Base-by-base conservation (phyloP, 208 protist species). In the Trypanosoma avium region DNA sequence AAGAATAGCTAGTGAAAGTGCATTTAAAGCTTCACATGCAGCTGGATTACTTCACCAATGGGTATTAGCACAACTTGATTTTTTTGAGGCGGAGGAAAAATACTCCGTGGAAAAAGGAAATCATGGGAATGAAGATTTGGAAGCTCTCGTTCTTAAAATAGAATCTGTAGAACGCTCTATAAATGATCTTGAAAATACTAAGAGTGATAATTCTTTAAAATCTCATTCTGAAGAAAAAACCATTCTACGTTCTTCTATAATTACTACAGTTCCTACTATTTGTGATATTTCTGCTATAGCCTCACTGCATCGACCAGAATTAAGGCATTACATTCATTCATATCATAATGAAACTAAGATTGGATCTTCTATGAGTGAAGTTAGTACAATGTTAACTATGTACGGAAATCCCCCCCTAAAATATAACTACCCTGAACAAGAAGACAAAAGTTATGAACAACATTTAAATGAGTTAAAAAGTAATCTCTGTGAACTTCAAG, bases 21-120 rank as follows among this genome's bases (percentile, higher is more conserved):
- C 62, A 4, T 69, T 63, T 33, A 70, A 75, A 19, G 65, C 70
- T 29, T 80, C 78, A 33, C 63, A 62, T 3, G 70, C 70, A 26
- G 55, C 75, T 22, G 67, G 58, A 5, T 61, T 55, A 27, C 70
- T 84, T 33, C 58, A 81, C 27, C 35, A 70, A 38, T 84, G 78
- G 78, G 67, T 72, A 17, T 33, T 60, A 13, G 69, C 78, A 1
- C 78, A 84, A 33, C 36, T 84, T 17, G 35, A 70, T 24, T 70
- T 69, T 21, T 48, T 82, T 2, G 33, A 61, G 17, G 15, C 9
- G 22, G 22, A n/a, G 3, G 43, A 49, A 2, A 9, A 21, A 15
- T 9, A 29, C 21, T 26, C 17, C 1, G 6, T 2, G 15, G 3
- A 33, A n/a, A 13, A 21, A 17, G n/a, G 29, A 36, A 0, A 0